Base-by-base conservation (phyloP, 805 yeast species). In the Pichia exigua region DNA sequence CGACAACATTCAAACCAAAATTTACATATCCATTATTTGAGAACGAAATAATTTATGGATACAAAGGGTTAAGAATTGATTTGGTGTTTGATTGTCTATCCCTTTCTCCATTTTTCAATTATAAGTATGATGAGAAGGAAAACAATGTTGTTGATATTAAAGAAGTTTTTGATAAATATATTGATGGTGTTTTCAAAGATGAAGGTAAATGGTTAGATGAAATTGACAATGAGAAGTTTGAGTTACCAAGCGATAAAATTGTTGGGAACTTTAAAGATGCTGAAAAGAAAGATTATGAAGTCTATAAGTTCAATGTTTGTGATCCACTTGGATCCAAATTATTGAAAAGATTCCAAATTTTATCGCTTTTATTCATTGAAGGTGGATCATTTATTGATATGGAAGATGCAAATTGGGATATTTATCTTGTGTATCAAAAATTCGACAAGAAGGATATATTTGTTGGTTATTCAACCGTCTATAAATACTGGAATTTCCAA, bases 11-110 rank as follows among this genome's bases (percentile, higher is more conserved):
- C 70, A 69, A 75, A 40, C 97, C 98, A 0, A 62, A 71, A 15
- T 90, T 88, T 69, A 92, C 98, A 1, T 94, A 94, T 65, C 96
- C 97, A 2, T 85, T 94, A 12, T 94, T 81, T 73, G 98, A 90
- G 46, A 77, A 89, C 1, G 99, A 94, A 63, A 83, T 83, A 49
- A 82, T 94, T 1, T 88, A 83, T 62, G 99, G 99, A 2, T 94
- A 80, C 65, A 76, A 83, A 57, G 85, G 80, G 58, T 71, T 91
- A 39, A 73, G 73, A 32, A 80, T 94, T 38, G 77, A 79, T 57
- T 57, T 78, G n/a, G 81, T 85, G 18, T 87, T 87, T 65, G 96
- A 91, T 63, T 78, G 85, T 40, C 70, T 74, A 45, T 83, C 94
- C 0, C 78, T 91, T 63, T 73, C 77, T 43, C 95, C 97, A 12